Percentiles rank a stretch among this genome's conserved stretches.
Evolutionary conservation across 768 basidiomycete genomes (phyloP).

Genomic region (Suillus variegatus): DNA sequence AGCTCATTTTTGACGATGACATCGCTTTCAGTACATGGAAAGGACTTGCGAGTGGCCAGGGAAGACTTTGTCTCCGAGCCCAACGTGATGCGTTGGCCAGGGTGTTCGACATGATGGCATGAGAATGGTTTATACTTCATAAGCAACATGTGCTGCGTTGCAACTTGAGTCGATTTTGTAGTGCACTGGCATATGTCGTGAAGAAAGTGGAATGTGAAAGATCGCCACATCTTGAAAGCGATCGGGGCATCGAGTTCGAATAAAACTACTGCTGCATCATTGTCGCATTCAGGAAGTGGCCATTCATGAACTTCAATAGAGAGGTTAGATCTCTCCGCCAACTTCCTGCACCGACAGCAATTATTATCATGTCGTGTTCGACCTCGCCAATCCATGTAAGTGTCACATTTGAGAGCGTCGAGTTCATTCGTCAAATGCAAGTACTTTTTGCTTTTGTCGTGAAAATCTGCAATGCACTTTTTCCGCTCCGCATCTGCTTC

Average conservation of each 20-base stretch:
- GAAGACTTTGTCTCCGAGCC: constrained; percentile 39
- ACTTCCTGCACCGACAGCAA: constrained; percentile 32
- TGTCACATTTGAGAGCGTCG: neutral
- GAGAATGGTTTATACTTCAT: neutral
- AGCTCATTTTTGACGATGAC: constrained; percentile 33
- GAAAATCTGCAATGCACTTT: constrained; percentile 30
- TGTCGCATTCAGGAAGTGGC: constrained; percentile 40
- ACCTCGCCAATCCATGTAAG: neutral
- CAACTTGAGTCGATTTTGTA: neutral
- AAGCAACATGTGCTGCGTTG: constrained; percentile 8
- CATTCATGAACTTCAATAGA: constrained; percentile 41
- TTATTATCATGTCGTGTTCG: accelerated
- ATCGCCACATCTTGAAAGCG: constrained; percentile 42
- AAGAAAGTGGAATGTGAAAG: constrained; percentile 37
- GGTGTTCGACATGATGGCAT: neutral
- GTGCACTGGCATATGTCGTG: constrained; percentile 36
- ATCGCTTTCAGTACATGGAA: constrained; percentile 17
- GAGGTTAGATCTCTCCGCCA: constrained; percentile 17
- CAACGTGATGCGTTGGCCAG: constrained; percentile 33
- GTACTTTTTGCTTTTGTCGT: constrained; percentile 19
- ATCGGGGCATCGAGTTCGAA: constrained; percentile 44
- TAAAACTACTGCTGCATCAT: constrained; percentile 28
- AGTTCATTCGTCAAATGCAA: neutral
- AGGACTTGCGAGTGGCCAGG: constrained; percentile 17
- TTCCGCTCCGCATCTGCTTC: constrained; percentile 21